Base-by-base conservation (phyloP, 306 rosid genomes). In the Acacia crassicarpa region DNA sequence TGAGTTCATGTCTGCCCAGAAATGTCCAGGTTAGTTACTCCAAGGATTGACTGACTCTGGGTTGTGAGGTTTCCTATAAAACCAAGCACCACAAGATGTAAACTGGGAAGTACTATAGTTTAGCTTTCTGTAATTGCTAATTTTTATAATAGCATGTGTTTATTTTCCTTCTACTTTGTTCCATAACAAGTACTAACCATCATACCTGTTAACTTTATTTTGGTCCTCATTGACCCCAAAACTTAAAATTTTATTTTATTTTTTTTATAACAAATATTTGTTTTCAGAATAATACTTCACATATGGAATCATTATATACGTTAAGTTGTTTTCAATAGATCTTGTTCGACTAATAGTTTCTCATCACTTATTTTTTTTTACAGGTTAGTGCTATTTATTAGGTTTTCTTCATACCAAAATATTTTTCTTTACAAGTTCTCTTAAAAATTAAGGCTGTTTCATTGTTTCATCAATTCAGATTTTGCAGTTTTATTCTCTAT, bases 1-100 rank as follows among this genome's bases (percentile, higher is more conserved):
- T 92, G 92, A 90, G 93, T 73, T 88, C 98, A 20, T 87, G 91
- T 86, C 88, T 96, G 82, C 99, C 99, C 71, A 89, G 81, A 74
- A 81, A 89, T 65, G 84, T 96, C 84, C 88, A 89, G 85, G 86
- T 95, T 87, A 89, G 85, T 81, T 84, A 80, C 83, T 88, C 80
- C 79, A 78, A 89, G 89, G 93, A 87, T 87, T 86, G 78, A 86
- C 90, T 82, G 80, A 85, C 88, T 72, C 67, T 77, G 85, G 77
- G 65, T 87, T 61, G 38, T 38, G 32, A 84, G 81, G 46, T 61
- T 81, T 78, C 76, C 43, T 82, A 79, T 49, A 84, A 86, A 82
- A 61, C 32, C 32, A 12, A 82, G 86, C 49, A 63, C 71, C 79
- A 83, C 78, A 76, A 74, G 72, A 53, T 80, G 88, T 80, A 17